Percentiles rank a stretch among this genome's conserved stretches.
phyloP scores from a whole-genome alignment of 106 monocot genomes.

The Amphibolis antarctica region DNA sequence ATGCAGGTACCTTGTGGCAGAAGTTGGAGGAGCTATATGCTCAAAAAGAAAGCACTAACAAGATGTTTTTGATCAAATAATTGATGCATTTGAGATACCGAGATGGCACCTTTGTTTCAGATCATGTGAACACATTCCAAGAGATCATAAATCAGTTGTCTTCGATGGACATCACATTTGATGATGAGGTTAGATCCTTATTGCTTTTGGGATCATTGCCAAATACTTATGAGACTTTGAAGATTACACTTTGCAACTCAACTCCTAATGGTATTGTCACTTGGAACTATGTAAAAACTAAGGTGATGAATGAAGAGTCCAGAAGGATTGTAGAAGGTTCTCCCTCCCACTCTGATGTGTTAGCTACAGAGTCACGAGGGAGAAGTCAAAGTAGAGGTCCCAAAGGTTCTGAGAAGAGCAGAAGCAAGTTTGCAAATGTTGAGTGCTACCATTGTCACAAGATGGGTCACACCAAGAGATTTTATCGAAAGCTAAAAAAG shows the following conservation, averaged over 20 bases:
- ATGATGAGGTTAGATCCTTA: slow-evolving; percentile 6
- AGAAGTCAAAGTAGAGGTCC: slow-evolving; percentile 6
- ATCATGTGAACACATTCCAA: slow-evolving; percentile 6
- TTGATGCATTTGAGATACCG: neutral
- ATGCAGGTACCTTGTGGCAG: neutral
- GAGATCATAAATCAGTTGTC: slow-evolving; percentile 6
- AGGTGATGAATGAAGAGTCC: slow-evolving; percentile 8
- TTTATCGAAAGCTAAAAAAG: neutral
- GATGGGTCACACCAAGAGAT: neutral
- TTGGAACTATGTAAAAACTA: slow-evolving; percentile 1
- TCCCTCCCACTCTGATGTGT: neutral
- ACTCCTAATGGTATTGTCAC: slow-evolving; percentile 2
- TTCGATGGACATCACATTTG: neutral
- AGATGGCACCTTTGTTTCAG: neutral
- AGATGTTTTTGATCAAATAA: neutral
- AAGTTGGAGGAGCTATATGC: slow-evolving; percentile 3
- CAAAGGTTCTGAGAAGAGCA: neutral
- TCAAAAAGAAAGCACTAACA: neutral
- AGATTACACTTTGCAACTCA: slow-evolving; percentile 4
- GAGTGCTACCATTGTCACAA: neutral
- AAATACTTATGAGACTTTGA: slow-evolving; percentile 9
- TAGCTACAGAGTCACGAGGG: neutral
- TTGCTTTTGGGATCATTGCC: slow-evolving; percentile 5
- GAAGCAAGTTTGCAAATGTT: neutral
- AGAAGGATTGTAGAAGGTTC: neutral